Evolutionary conservation across 805 yeast genomes (phyloP).

Genomic region (Naumovozyma castellii): DNA sequence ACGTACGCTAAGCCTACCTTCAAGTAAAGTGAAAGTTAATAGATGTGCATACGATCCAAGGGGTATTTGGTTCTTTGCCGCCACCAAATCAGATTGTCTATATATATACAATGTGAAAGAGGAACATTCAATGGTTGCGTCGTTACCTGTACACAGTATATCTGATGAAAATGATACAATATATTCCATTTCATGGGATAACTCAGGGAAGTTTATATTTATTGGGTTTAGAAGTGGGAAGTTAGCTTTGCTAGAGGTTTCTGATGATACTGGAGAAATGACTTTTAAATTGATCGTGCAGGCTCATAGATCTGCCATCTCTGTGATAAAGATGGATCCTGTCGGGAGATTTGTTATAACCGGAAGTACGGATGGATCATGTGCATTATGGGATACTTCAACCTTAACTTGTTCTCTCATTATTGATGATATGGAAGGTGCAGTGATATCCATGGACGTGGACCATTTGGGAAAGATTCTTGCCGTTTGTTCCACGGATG

Average conservation of each 20-base stretch:
- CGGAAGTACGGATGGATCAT: conserved; percentile 35
- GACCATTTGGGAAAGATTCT: conserved; percentile 18
- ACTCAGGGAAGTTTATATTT: conserved; percentile 31
- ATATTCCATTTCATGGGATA: conserved; percentile 27
- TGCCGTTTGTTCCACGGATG: conserved; percentile 15
- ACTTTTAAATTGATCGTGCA: conserved; percentile 14
- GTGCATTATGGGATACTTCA: conserved; percentile 18
- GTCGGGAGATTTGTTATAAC: conserved; percentile 40
- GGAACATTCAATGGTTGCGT: conserved; percentile 22
- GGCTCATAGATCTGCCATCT: conserved; percentile 45
- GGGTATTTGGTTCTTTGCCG: conserved; percentile 39
- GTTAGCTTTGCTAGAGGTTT: conserved; percentile 20
- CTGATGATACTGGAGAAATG: conserved; percentile 3
- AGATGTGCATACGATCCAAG: conserved; percentile 34
- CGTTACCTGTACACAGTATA: conserved; percentile 3
- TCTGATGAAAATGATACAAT: conserved; percentile 19
- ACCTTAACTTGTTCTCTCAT: conserved; percentile 11
- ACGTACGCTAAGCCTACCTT: conserved; percentile 9
- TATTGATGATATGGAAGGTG: conserved; percentile 12
- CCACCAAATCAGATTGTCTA: conserved; percentile 34
- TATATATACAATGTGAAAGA: conserved; percentile 29
- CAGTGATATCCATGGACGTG: conserved; percentile 16
- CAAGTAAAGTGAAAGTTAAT: conserved; percentile 10
- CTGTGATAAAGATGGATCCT: conserved; percentile 42
- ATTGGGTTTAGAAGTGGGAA: conserved; percentile 43